Evolutionary conservation across 2,329 filamentous ascomycete genomes (phyloP).

Genomic region (Calonectria leucothoes): DNA sequence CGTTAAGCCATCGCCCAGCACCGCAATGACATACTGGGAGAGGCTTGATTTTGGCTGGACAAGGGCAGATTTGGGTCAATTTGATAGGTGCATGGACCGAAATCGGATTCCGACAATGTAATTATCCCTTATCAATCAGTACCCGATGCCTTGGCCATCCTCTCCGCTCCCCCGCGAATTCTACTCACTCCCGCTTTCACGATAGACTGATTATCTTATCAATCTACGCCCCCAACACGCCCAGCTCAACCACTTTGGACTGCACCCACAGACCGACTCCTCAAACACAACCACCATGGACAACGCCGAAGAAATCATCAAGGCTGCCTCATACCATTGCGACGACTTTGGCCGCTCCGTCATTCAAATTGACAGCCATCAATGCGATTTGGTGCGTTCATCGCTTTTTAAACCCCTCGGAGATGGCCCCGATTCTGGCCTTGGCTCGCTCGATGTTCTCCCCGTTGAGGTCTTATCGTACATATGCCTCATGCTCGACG

Average conservation of each 20-base stretch:
- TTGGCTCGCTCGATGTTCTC: conserved; percentile 19
- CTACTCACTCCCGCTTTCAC: neutral
- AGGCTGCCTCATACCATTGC: conserved; percentile 15
- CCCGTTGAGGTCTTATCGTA: conserved; percentile 21
- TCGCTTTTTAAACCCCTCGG: conserved; percentile 21
- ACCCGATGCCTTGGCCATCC: neutral
- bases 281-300: conserved; percentile 6
- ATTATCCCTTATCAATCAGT: conserved; percentile 21
- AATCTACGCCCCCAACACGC: neutral
- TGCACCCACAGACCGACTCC: neutral
- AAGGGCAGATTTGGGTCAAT: neutral
- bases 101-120: conserved; percentile 13
- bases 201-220: conserved; percentile 15
- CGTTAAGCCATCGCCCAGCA: neutral
- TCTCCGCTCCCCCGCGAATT: neutral
- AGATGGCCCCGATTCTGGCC: conserved; percentile 13
- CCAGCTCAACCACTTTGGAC: neutral
- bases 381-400: conserved; percentile 10
- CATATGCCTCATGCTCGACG: conserved; percentile 24
- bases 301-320: conserved; percentile 10
- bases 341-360: conserved; percentile 15
- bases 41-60: neutral
- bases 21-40: neutral
- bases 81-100: conserved; percentile 3
- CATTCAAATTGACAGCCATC: conserved; percentile 15